Base-by-base conservation (phyloP, 2,329 filamentous ascomycete genomes). In the Phyllosticta citrichinensis region DNA sequence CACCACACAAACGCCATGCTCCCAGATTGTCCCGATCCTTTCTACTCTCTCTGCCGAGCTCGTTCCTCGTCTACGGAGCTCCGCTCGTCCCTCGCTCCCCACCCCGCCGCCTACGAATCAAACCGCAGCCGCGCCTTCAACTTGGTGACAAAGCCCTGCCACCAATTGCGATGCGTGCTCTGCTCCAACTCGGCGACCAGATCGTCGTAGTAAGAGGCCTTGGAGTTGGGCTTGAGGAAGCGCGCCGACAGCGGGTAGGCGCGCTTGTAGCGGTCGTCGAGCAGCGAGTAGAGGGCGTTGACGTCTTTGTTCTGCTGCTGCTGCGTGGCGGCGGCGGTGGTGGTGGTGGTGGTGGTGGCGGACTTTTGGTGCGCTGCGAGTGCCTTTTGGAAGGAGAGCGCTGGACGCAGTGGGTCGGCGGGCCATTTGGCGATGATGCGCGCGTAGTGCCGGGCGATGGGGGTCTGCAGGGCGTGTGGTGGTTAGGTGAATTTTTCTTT, bases 251-350 rank as follows among this genome's bases (percentile, higher is more conserved):
- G 57, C 0, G 68, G 64, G 61, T 72, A 73, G n/a, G 69, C 70
- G 62, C 78, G 80, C 55, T 71, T 74, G 66, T 84, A 85, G 56
- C 81, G 73, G 67, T 86, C 78, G 65, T 85, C 82, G 2, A 87
- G 73, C n/a, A 87, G 72, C 2, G 81, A 78, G 64, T 82, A 83
- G 1, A 86, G 77, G 4, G 82, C 83, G 65, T 85, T 85, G 59
- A 84, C 71, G 65, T 82, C 76, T 33, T 70, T 70, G 33, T 75
- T 66, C 63, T 81, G 79, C 25, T 66, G 65, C 53, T 25, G 60
- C 22, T 22, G 22, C 22, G 55, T 2, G 27, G 22, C 25, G 53
- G 47, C 25, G 24, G 40, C n/a, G n/a, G n/a, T n/a, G 60, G 65
- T 61, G 3, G 33, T 9, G 58, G 12, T 14, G 11, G 50, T 20